Percentiles rank a stretch among this genome's conserved stretches.
Evolutionary conservation across 306 rosid species (phyloP).

Genomic region (Dryas alaskensis): DNA sequence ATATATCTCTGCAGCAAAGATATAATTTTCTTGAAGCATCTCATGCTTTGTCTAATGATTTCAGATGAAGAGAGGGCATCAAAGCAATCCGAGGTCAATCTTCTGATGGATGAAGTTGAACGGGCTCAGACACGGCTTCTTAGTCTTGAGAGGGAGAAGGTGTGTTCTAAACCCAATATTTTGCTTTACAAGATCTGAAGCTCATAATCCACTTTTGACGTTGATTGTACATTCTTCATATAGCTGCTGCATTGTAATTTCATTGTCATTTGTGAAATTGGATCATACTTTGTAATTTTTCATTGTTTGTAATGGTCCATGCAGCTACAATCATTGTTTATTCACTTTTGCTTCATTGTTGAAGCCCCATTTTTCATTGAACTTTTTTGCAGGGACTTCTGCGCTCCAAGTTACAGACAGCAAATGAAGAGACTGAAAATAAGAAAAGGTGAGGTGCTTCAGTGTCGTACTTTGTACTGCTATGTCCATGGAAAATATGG

Average conservation of each 20-base stretch:
- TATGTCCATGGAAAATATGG: not conserved
- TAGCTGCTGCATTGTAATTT: not conserved
- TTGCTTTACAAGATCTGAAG: not conserved
- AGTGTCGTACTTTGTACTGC: not conserved
- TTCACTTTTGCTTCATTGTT: not conserved
- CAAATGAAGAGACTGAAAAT: conserved; percentile 73
- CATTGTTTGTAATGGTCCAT: not conserved
- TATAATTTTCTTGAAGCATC: conserved; percentile 5
- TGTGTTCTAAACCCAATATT: conserved; percentile 3
- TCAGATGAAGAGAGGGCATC: conserved; percentile 85
- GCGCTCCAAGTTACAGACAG: conserved; percentile 72
- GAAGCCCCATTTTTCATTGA: not conserved
- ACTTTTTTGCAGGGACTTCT: conserved; percentile 67
- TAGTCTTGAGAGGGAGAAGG: conserved; percentile 70
- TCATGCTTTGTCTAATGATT: conserved; percentile 19
- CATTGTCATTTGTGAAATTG: not conserved
- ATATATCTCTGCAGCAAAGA: conserved; percentile 12
- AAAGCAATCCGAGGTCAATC: conserved; percentile 86
- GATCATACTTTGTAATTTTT: not conserved
- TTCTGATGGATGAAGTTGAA: conserved; percentile 71
- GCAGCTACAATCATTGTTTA: not conserved
- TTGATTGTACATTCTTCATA: not conserved
- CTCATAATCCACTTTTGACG: not conserved
- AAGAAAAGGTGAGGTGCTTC: conserved; percentile 59
- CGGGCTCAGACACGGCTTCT: conserved; percentile 62